Percentiles rank a stretch among this genome's conserved stretches.
Conservation (phyloP, 2,329 filamentous ascomycete genomes). For the Pyrenochaeta sp. region DNA sequence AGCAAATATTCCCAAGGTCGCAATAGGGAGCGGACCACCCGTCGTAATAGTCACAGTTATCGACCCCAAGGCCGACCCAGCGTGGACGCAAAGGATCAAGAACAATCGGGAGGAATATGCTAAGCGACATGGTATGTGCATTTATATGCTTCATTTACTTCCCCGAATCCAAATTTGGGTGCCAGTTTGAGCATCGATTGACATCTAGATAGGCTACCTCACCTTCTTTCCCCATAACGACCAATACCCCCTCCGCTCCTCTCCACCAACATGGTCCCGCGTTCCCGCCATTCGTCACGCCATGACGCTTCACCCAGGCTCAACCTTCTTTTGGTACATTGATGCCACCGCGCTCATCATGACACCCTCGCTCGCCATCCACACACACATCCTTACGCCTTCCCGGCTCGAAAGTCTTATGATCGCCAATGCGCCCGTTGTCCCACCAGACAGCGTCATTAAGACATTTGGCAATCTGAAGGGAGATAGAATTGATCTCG, state of each 20-base stretch:
- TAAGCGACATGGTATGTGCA: constrained; percentile 75
- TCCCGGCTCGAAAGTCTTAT: constrained; percentile 77
- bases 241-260: constrained; percentile 74
- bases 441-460: constrained; percentile 96
- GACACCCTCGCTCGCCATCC: constrained; percentile 75
- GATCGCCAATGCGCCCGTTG: constrained; percentile 84
- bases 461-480: constrained; percentile 88
- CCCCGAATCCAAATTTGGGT: no score
- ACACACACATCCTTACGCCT: constrained; percentile 74
- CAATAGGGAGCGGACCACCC: constrained; percentile 58
- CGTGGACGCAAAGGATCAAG: constrained; percentile 76
- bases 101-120: constrained; percentile 89
- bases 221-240: constrained; percentile 81
- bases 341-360: constrained; percentile 88
- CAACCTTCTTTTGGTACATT: constrained; percentile 85
- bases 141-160: background rate
- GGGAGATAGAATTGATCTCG: constrained; percentile 78
- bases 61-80: constrained; percentile 71
- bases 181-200: constrained; percentile 7
- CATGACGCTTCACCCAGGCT: constrained; percentile 78
- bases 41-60: constrained; percentile 86
- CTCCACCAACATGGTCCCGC: constrained; percentile 72
- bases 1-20: constrained; percentile 37
- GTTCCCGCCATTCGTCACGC: constrained; percentile 90
- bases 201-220: constrained; percentile 72